Conservation (phyloP, 805 yeast genomes). For the Starmera quercuum region DNA sequence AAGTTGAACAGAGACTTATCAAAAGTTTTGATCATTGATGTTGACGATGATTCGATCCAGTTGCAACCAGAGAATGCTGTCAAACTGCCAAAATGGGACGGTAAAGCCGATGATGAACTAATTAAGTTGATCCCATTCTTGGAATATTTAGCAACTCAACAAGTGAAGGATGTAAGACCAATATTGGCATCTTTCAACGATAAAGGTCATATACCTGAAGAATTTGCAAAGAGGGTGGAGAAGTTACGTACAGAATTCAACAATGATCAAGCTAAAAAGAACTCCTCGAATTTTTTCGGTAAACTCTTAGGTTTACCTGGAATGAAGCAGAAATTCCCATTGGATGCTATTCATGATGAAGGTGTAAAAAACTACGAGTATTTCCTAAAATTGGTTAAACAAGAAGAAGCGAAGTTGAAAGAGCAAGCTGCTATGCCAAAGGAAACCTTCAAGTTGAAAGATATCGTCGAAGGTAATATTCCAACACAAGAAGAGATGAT, state of each 20-base stretch:
- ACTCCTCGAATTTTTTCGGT: constrained; percentile 44
- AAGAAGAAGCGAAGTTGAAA: constrained; percentile 58
- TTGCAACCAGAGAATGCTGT: constrained; percentile 95
- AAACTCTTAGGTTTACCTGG: constrained; percentile 58
- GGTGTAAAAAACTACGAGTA: constrained; percentile 85
- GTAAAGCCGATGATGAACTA: constrained; percentile 73
- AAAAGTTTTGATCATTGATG: constrained; percentile 76
- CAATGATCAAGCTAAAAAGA: constrained; percentile 39
- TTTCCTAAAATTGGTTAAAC: constrained; percentile 75
- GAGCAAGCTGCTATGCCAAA: constrained; percentile 74
- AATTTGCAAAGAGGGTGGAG: constrained; percentile 72
- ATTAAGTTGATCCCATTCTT: constrained; percentile 82
- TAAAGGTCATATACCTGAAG: constrained; percentile 62
- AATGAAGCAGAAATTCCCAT: constrained; percentile 46
- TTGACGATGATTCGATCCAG: constrained; percentile 60
- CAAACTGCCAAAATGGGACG: constrained; percentile 79
- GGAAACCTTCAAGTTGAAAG: constrained; percentile 78
- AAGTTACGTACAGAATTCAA: constrained; percentile 66
- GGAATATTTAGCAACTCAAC: constrained; percentile 89
- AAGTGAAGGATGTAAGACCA: constrained; percentile 83
- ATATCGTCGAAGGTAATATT: constrained; percentile 75
- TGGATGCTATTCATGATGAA: constrained; percentile 84
- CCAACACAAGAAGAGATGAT: constrained; percentile 65
- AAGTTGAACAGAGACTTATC: constrained; percentile 85
- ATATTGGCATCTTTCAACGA: constrained; percentile 66